A percentile compares a stretch with the other conserved stretches of the same genome.
These are phyloP conservation scores for Sarcocystis neurona DNA, from an alignment of 169 alveolate species.

Conservation along the genomic window DNA sequence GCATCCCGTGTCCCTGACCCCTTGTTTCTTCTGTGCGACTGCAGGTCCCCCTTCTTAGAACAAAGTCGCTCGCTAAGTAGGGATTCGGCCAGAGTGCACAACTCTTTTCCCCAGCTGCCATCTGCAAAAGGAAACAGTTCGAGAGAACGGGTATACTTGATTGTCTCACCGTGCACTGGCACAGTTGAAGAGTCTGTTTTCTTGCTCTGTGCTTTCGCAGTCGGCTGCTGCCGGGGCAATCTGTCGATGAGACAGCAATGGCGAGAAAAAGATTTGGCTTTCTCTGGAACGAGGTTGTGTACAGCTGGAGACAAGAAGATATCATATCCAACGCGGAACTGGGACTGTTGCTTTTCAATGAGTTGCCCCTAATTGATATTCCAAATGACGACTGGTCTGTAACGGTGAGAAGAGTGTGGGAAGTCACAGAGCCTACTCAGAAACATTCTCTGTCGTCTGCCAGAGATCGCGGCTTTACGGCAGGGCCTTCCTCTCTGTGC, in stretches of 20 bases:
- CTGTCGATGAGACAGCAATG: neutral
- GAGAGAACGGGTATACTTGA: too few species aligned
- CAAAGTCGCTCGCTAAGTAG: constrained; percentile 25
- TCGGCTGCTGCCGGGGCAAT: neutral
- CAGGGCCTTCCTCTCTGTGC: too few species aligned
- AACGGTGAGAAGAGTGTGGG: neutral
- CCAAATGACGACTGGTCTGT: constrained; percentile 7
- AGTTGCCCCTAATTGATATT: constrained; percentile 33
- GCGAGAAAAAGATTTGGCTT: constrained; percentile 61
- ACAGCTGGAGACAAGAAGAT: constrained; percentile 63
- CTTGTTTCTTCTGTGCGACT: neutral
- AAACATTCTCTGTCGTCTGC: neutral
- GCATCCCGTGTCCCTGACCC: too few species aligned
- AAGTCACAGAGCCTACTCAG: neutral
- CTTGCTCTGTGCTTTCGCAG: neutral
- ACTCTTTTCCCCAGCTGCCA: neutral
- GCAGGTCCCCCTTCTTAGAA: constrained; percentile 12
- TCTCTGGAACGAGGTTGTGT: constrained; percentile 61
- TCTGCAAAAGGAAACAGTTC: too few species aligned
- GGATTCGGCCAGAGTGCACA: neutral
- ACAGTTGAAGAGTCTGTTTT: neutral
- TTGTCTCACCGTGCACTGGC: too few species aligned
- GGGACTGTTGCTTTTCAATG: constrained; percentile 52
- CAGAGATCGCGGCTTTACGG: neutral
- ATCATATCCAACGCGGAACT: constrained; percentile 42